phyloP scores from a whole-genome alignment of 108 stramenopile species.

The Stephanodiscus triporus region DNA sequence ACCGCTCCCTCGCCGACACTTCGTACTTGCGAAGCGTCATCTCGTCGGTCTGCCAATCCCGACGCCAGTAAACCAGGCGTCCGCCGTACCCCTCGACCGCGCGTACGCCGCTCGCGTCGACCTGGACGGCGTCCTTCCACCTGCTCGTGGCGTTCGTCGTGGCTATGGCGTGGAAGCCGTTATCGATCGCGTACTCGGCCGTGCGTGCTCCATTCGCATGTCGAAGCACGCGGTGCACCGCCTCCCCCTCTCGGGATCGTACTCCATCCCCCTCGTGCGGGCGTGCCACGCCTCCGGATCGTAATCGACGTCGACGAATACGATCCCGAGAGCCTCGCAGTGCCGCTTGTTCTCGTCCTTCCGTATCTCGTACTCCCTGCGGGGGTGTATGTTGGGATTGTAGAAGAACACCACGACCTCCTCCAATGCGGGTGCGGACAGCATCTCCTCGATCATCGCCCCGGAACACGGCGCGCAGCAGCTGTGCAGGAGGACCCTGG shows the following conservation, averaged over 20 bases:
- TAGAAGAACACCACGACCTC: conserved; percentile 67
- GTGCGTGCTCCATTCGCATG: conserved; percentile 72
- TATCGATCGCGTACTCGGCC: conserved; percentile 60
- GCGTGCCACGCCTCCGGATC: conserved; percentile 59
- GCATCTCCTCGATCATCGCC: conserved; percentile 75
- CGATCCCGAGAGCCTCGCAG: conserved; percentile 49
- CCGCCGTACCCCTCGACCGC: conserved; percentile 54
- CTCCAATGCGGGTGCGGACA: conserved; percentile 29
- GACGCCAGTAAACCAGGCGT: conserved; percentile 42
- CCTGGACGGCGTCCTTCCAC: conserved; percentile 68
- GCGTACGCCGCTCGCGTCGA: conserved; percentile 48
- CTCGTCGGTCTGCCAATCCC: conserved; percentile 59
- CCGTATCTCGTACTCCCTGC: conserved; percentile 58
- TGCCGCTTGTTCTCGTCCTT: conserved; percentile 60
- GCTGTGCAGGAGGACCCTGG: conserved; percentile 54
- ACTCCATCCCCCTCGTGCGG: conserved; percentile 63
- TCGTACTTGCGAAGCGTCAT: conserved; percentile 69
- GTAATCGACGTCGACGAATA: conserved; percentile 66
- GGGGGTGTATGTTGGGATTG: conserved; percentile 75
- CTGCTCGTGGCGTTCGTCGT: conserved; percentile 64
- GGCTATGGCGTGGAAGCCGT: conserved; percentile 65
- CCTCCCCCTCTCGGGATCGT: conserved; percentile 57
- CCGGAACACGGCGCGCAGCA: conserved; percentile 72
- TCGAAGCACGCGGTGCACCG: conserved; percentile 70
- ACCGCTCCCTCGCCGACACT: conserved; percentile 50